Evolutionary conservation across 345 rosid genomes (phyloP), one percentile per base, ranked within the genome.

Genomic region (Lumnitzera littorea): DNA sequence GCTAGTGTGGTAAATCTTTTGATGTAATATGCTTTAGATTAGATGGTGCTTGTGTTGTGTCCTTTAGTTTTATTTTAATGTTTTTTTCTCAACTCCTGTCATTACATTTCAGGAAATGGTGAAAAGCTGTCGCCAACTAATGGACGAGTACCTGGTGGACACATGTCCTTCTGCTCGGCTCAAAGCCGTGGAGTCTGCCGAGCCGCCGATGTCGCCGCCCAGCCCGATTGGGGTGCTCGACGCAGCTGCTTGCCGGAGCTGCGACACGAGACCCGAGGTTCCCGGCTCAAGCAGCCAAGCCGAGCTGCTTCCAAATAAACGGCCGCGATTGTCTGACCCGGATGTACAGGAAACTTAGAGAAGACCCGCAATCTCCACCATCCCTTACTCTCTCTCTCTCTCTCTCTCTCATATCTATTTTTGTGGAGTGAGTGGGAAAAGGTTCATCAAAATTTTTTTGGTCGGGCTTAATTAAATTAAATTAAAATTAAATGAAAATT

Each of bases 121-220:
- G 77, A 78, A 82, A 71, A 84, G 91, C 91, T 84, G 91, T 84
- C 85, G 67, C 66, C 91, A 80, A 78, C 91, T 84, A 59, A 78
- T 84, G 85, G 84, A 68, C 68, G 81, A 82, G 67, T 84, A 82
- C 47, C 51, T 82, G 58, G 62, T 82, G 9, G 87, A 82, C 82
- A 80, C 82, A 71, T 84, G 91, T 69, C 84, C 87, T 3, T 54
- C 68, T 4, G 68, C 67, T 25, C 58, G 25, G 65, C 57, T 65
- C 10, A 76, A 74, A 56, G 59, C 65, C 50, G 46, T 12, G 10
- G 62, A 56, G 25, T 59, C 58, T 13, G 85, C 66, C 73, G 75
- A 62, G 61, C 60, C 56, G 43, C 48, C 63, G 8, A 62, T 10
- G 11, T n/a, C 63, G 15, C 85, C 85, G 23, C 64, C 83, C 1